These are phyloP conservation scores for Wickerhamiella australiensis DNA, from an alignment of 805 yeast species.

Conservation along the genomic window DNA sequence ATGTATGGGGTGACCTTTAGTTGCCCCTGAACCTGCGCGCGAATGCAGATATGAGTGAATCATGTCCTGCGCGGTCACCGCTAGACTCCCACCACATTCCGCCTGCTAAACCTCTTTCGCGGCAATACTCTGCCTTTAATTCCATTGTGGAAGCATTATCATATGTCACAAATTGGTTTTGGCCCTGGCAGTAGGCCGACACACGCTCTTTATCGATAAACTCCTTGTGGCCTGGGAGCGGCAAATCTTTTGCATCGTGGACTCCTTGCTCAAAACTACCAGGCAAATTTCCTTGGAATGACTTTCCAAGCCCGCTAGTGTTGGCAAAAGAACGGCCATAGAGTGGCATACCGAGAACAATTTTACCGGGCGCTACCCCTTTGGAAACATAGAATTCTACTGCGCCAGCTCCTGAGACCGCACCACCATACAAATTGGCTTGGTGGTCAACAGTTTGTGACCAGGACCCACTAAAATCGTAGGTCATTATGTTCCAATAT, in stretches of 20 bases:
- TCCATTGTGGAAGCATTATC: constrained; percentile 48
- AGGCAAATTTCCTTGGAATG: constrained; percentile 35
- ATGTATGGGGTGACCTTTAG: neutral
- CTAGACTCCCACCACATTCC: constrained; percentile 94
- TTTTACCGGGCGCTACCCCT: constrained; percentile 39
- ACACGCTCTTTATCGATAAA: constrained; percentile 40
- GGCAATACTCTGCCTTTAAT: constrained; percentile 50
- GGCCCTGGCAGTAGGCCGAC: constrained; percentile 40
- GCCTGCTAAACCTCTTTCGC: constrained; percentile 47
- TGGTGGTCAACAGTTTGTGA: constrained; percentile 50
- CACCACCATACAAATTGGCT: constrained; percentile 48
- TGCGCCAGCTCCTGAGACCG: constrained; percentile 39
- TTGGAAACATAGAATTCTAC: constrained; percentile 33
- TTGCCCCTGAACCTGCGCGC: constrained; percentile 4
- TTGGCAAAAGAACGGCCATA: constrained; percentile 55
- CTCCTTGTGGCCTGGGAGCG: constrained; percentile 36
- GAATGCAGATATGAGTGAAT: constrained; percentile 21
- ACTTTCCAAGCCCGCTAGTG: constrained; percentile 33
- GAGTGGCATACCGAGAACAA: constrained; percentile 76
- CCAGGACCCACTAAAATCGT: constrained; percentile 80
- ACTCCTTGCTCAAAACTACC: constrained; percentile 37
- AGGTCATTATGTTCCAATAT: constrained; percentile 83
- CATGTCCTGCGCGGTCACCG: constrained; percentile 41
- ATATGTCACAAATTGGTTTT: constrained; percentile 40
- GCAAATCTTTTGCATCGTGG: constrained; percentile 46